Evolutionary conservation across 1,284 basidiomycete species (phyloP), one percentile per base, ranked within the genome.

Genomic region (Ceratobasidium sp.): DNA sequence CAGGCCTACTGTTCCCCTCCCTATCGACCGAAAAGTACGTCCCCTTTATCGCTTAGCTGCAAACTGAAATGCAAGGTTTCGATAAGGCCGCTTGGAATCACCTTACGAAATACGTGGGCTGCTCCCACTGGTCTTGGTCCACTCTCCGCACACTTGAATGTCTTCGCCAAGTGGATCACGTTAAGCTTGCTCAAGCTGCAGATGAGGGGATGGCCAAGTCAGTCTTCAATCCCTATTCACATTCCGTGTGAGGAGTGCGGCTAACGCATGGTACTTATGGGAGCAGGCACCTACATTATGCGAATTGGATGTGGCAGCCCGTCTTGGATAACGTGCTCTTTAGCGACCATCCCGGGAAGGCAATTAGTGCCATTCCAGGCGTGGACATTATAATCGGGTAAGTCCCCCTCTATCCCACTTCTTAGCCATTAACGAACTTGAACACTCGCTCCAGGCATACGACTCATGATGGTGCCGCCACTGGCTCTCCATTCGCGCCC

Each of bases 351-450:
- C 88, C 88, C 1, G 88, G 87, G 0, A 79, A 79, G 48, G 22
- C 47, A 27, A 44, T 24, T 41, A 19, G 31, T 87, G 2, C 82
- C 84, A 33, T 88, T 87, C 44, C 75, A 80, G 81, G 83, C 29
- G 86, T 90, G 3, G 86, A 88, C n/a, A 78, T 90, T 1, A 86
- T 91, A 45, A 85, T 89, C 50, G 89, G 89, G 89, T 89, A 79
- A 57, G 85, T n/a, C n/a, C n/a, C n/a, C n/a, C n/a, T n/a, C n/a
- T n/a, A n/a, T n/a, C n/a, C n/a, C n/a, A n/a, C n/a, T n/a, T n/a
- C n/a, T n/a, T n/a, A n/a, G n/a, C n/a, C n/a, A n/a, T n/a, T n/a
- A n/a, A n/a, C n/a, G n/a, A n/a, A n/a, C n/a, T n/a, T n/a, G n/a
- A n/a, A n/a, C n/a, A n/a, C n/a, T n/a, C n/a, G n/a, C n/a, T 29